phyloP scores from a whole-genome alignment of 805 yeast genomes.

The Cyberlindnera maclurae region DNA sequence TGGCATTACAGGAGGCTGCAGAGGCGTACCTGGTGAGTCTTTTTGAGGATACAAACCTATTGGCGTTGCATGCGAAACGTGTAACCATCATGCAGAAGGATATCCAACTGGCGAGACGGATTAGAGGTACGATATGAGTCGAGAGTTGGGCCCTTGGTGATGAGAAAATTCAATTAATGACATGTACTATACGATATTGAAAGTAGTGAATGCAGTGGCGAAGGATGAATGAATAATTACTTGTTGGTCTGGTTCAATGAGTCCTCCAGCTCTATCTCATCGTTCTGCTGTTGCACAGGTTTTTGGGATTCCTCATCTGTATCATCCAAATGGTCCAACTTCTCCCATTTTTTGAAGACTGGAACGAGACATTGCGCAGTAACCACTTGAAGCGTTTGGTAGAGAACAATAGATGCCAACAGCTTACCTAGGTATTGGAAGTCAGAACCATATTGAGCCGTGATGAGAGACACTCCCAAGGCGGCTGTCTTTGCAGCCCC shows the following conservation, averaged over 20 bases:
- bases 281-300: too few species aligned
- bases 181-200: background rate
- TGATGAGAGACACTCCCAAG: slow-evolving; percentile 75
- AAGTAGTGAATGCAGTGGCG: background rate
- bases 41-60: slow-evolving; percentile 67
- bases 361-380: slow-evolving; percentile 69
- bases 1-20: slow-evolving; percentile 76
- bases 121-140: slow-evolving; percentile 41
- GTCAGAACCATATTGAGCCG: slow-evolving; percentile 68
- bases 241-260: background rate
- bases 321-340: slow-evolving; percentile 17
- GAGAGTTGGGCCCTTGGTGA: background rate
- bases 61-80: slow-evolving; percentile 75
- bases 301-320: slow-evolving; percentile 13
- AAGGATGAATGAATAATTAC: background rate
- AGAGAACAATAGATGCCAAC: slow-evolving; percentile 75
- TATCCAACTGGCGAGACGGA: slow-evolving; percentile 71
- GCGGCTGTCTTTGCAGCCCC: slow-evolving; percentile 96
- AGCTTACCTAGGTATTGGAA: slow-evolving; percentile 60
- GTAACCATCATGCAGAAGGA: slow-evolving; percentile 85
- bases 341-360: slow-evolving; percentile 61
- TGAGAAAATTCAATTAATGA: background rate
- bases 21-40: slow-evolving; percentile 71
- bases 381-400: slow-evolving; percentile 82
- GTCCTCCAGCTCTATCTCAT: background rate